phyloP scores from a whole-genome alignment of 805 yeast genomes.

The Diddensiella caesifluorescens region DNA sequence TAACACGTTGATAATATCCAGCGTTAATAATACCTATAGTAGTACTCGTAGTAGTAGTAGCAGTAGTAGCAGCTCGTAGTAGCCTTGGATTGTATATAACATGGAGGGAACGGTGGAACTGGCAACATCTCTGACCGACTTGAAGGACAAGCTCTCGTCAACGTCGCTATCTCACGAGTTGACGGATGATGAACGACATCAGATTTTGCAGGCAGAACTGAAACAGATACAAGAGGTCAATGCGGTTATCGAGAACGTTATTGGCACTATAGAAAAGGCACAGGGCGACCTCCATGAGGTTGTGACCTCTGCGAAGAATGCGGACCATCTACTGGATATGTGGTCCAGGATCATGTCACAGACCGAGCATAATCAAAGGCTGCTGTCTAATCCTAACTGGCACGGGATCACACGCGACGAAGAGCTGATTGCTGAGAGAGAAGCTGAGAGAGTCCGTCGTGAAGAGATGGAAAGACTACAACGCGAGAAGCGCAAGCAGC shows the following conservation, averaged over 20 bases:
- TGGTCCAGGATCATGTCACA: constrained; percentile 31
- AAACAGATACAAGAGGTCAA: constrained; percentile 20
- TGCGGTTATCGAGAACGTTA: constrained; percentile 19
- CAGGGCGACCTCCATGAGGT: constrained; percentile 17
- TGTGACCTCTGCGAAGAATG: constrained; percentile 22
- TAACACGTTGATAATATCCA: no score
- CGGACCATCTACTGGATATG: constrained; percentile 26
- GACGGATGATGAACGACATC: constrained; percentile 9
- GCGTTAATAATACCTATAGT: no score
- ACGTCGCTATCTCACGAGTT: background rate
- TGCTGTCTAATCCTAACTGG: constrained; percentile 26
- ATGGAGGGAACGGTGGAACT: no score
- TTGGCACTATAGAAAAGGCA: constrained; percentile 15
- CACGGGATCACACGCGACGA: constrained; percentile 29
- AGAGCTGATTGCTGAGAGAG: constrained; percentile 21
- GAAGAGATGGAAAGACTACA: constrained; percentile 16
- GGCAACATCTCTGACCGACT: no score
- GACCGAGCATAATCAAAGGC: constrained; percentile 29
- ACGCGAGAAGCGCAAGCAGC: constrained; percentile 11
- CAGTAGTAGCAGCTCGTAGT: no score
- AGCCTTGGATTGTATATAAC: no score
- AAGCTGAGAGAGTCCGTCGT: constrained; percentile 12
- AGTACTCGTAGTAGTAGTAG: background rate
- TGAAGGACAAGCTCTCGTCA: no score
- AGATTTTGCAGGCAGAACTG: constrained; percentile 19